These are phyloP conservation scores for Quercus tomentella DNA, from an alignment of 331 rosid genomes.

Conservation along the genomic window DNA sequence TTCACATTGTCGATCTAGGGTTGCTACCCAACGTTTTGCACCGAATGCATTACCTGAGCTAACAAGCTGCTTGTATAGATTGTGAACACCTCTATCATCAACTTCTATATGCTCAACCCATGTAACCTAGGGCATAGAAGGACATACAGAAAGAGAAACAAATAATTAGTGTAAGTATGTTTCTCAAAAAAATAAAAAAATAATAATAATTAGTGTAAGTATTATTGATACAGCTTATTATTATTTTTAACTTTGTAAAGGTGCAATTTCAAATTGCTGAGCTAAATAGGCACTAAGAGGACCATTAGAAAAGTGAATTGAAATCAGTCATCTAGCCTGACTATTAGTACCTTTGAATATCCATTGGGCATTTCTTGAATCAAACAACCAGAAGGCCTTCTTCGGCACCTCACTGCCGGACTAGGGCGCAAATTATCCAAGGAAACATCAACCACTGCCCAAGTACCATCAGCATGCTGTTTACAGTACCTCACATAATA, in stretches of 20 bases:
- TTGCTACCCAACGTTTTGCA: slow-evolving; percentile 92
- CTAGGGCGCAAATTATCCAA: slow-evolving; percentile 72
- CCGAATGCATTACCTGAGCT: slow-evolving; percentile 89
- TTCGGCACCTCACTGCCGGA: slow-evolving; percentile 55
- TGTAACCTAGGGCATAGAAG: slow-evolving; percentile 44
- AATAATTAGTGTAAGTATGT: background rate
- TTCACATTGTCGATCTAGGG: slow-evolving; percentile 89
- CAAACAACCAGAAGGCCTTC: slow-evolving; percentile 96
- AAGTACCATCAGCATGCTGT: slow-evolving; percentile 74
- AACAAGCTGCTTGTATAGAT: slow-evolving; percentile 82
- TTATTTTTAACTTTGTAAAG: no score
- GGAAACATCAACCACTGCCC: slow-evolving; percentile 98
- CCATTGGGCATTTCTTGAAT: slow-evolving; percentile 99
- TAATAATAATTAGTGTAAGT: background rate
- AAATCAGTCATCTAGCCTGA: background rate
- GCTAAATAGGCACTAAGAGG: background rate
- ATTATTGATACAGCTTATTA: no score
- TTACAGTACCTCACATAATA: slow-evolving; percentile 90
- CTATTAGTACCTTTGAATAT: slow-evolving; percentile 61
- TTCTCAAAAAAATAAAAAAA: background rate
- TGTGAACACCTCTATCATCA: slow-evolving; percentile 91
- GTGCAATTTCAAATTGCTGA: no score
- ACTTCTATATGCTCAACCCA: slow-evolving; percentile 97
- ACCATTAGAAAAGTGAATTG: background rate
- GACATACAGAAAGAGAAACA: no score